Base-by-base conservation (phyloP, 164 flowering plant genomes). In the Chloranthus sessilifolius region DNA sequence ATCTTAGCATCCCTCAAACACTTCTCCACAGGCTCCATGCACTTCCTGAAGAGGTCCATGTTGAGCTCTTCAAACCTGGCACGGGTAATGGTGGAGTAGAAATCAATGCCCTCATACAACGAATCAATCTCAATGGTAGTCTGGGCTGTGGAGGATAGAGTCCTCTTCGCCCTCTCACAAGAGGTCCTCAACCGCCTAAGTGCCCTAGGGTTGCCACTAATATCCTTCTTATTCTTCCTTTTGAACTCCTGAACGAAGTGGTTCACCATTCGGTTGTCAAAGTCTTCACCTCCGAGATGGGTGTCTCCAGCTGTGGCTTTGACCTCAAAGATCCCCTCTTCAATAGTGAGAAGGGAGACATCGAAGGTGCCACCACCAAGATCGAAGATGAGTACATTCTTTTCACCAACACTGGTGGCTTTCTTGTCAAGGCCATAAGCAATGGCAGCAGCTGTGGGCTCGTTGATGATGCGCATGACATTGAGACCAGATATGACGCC, bases 81-180 rank as follows among this genome's bases (percentile, higher is more conserved):
- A 50, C 79, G 73, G 35, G 82, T 74, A 3, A 77, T 69, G 30
- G 74, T 74, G 7, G 79, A 37, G 37, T 70, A 66, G 58, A 78
- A 75, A 47, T 78, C 83, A 24, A 75, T 44, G 14, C 80, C 83
- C 58, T 78, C 83, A 1, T 52, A 74, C 58, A 76, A 61, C 2
- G 78, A 73, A 50, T 78, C 83, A 24, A 74, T 68, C 40, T 75
- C 78, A 57, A 78, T 71, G 5, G 77, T 65, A 2, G 77, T 73
- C 58, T 73, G 77, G 2, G 71, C 59, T 21, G 74, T 72, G 23
- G 77, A 72, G 17, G 81, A 76, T 5, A 76, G 72, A 22, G 76
- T 76, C 50, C 81, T 70, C 74, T 77, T 74, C 0, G 79, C 82
- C 49, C 82, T 69, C 45, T 77, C 82, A 53, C 81, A 76, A 9